Base-by-base conservation (phyloP, 2,329 filamentous ascomycete species). In the Fusarium anguioides region DNA sequence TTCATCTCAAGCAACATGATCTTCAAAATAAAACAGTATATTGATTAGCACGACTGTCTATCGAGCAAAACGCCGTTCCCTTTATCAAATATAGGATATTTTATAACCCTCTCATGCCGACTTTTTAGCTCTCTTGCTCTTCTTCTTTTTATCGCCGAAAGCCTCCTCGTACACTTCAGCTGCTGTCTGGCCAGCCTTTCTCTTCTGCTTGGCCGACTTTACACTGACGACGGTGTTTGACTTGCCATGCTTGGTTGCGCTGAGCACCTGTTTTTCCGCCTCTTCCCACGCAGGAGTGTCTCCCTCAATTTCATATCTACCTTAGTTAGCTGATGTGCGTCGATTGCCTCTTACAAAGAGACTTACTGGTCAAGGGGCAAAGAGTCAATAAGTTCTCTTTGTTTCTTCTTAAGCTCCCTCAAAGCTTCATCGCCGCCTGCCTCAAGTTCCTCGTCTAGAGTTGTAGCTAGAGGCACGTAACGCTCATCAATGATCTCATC, bases 381-480 rank as follows among this genome's bases (percentile, higher is more conserved):
- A 65, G 94, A 91, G 81, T 97, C 92, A 74, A 98, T 97, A 68
- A 98, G 83, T 70, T 93, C 92, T 72, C 91, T 89, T 79, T 97
- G 93, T 80, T 95, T 92, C 78, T 92, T 89, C 70, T 87, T 87
- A 73, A 97, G 81, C 60, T 87, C 88, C 45, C 83, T 83, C 63
- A 93, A 79, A 24, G 92, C 88, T 77, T 96, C 90, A 62, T 95
- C 88, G 3, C 91, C 94, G 17, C 89, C 94, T 75, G 96, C 92
- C 53, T 90, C 90, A 18, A 98, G 84, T 78, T 98, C 96, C 11
- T 96, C 92, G 27, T 93, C 88, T 8, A 97, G 81, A 8, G 86
- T 84, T 41, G 86, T 86, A 47, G 89, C 85, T n/a, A 97, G 81
- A 0, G 93, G 91, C 52, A 87, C 86, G 75, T 91, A 95, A 51